Evolutionary conservation across 176 grass and related monocot genomes (phyloP), one percentile per base, ranked within the genome.

Genomic region (Phragmites australis): DNA sequence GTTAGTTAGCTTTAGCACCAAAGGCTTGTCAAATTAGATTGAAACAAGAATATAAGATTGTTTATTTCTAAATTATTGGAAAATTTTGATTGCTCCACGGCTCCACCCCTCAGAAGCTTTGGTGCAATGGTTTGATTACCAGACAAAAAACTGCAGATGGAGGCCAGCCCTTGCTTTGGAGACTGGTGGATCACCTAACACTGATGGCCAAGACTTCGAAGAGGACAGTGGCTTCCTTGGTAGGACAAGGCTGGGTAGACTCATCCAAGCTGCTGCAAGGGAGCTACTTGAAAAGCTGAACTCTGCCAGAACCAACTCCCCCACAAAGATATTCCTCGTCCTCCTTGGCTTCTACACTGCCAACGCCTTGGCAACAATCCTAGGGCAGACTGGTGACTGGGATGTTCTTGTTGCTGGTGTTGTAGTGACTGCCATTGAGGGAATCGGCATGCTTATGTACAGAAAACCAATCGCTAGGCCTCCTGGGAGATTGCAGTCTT

Each of bases 311-410:
- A 94, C 75, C 32, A 93, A 94, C 40, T 78, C 93, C 0, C 90
- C 92, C 1, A 93, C 81, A 68, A 94, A 98, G 81, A 93, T 93
- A 85, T 98, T 98, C 80, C 92, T 98, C 3, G 74, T 98, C 52
- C 90, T 98, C 41, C 40, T 98, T 59, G 96, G 96, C 30, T 98
- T 98, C 80, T 98, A 98, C 77, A 98, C 92, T 0, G 92, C 96
- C 49, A 98, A 98, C 39, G 96, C 96, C 61, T 74, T 98, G 30
- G 92, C 92, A 30, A 98, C 96, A 29, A 94, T 98, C 81, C 81
- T 94, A 52, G 96, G 96, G 68, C 96, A 98, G 47, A 98, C 92
- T 10, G 96, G 96, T 42, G 96, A 98, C 61, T 98, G 96, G 96
- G 96, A 98, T 81, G 96, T 98, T 72, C 86, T 98, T 85, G 92